Base-by-base conservation (phyloP, 345 rosid genomes). In the Anastatica hierochuntica region DNA sequence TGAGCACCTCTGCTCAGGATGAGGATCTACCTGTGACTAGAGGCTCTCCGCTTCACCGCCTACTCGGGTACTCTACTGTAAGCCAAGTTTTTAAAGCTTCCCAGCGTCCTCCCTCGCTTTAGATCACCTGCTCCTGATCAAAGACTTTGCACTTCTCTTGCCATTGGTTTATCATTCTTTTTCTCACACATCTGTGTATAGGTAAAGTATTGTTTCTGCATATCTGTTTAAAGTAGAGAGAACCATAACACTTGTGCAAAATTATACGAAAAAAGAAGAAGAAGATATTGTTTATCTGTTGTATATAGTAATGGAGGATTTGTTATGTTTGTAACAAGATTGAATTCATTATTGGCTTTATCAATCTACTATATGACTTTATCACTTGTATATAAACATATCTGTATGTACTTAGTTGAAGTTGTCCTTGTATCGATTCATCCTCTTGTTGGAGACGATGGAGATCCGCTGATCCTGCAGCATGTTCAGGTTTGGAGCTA, bases 401-500 rank as follows among this genome's bases (percentile, higher is more conserved):
- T 38, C 16, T 44, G 52, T 40, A 53, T 60, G 52, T 53, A 52
- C 54, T 77, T 74, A 79, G 66, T 63, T 61, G 75, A 68, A 56
- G 55, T 43, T 71, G 71, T 69, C 69, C 36, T 69, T 72, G 1
- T 72, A 72, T 41, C 44, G 50, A 63, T 64, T 72, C 73, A 57
- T 74, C 75, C 78, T 67, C 46, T 83, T 76, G 68, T 78, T 79
- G 9, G 95, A 81, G 57, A 64, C 88, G 0, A 87, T 81, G 55
- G 90, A 69, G 53, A 90, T 76, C 67, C 98, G 78, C 77, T 90
- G 98, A 64, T 90, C 98, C 55, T 78, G 95, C 60, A 87, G 95
- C 98, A 90, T 90, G 79, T 87, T 87, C 80, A 90, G 5, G 74
- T 79, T 70, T 2, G 98, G 95, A 24, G 98, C 96, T 76, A 90